Evolutionary conservation across 2,329 filamentous ascomycete genomes (phyloP).

Genomic region (Alternaria sp.): DNA sequence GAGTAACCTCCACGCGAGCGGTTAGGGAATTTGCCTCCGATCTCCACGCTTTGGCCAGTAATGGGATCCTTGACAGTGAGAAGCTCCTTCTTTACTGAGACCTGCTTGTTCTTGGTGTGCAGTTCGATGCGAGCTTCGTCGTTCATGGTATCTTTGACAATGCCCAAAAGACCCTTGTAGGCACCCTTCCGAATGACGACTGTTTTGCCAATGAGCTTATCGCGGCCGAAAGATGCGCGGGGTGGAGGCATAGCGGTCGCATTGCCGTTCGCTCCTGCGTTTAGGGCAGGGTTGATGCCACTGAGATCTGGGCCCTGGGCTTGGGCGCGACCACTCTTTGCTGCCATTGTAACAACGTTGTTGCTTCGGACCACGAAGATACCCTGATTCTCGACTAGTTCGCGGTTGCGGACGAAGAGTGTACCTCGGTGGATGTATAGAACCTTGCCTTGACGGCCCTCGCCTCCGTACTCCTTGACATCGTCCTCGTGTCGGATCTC

Average conservation of each 20-base stretch:
- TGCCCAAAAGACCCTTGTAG: constrained; percentile 92
- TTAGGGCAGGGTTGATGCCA: constrained; percentile 85
- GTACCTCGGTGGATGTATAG: constrained; percentile 94
- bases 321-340: constrained; percentile 85
- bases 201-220: constrained; percentile 88
- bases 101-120: constrained; percentile 91
- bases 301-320: constrained; percentile 79
- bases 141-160: constrained; percentile 94
- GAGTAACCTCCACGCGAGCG: constrained; percentile 51
- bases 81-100: constrained; percentile 82
- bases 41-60: constrained; percentile 81
- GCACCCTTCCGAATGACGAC: constrained; percentile 87
- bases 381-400: constrained; percentile 84
- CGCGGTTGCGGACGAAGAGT: constrained; percentile 87
- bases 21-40: constrained; percentile 49
- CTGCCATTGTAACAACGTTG: constrained; percentile 90
- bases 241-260: constrained; percentile 71
- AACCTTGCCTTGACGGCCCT: constrained; percentile 86
- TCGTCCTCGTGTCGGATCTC: constrained; percentile 93
- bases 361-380: constrained; percentile 87
- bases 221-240: constrained; percentile 73
- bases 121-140: constrained; percentile 87
- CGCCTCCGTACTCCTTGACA: constrained; percentile 88
- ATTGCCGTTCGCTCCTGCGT: constrained; percentile 65
- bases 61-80: constrained; percentile 84